Percentiles rank a stretch among this genome's conserved stretches.
Conservation (phyloP, 148 eudicot genomes). For the Polygonum aviculare region DNA sequence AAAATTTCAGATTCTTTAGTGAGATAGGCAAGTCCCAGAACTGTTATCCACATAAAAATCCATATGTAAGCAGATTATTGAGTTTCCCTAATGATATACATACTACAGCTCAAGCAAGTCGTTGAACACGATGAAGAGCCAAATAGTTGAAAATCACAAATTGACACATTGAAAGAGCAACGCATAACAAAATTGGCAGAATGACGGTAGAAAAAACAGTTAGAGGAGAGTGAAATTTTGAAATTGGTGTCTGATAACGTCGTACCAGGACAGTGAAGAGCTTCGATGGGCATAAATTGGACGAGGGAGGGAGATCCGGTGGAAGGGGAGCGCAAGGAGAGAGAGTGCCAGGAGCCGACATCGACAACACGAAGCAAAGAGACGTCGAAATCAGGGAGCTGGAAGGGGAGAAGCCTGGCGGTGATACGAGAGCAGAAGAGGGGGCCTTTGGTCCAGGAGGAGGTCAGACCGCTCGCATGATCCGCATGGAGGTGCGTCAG, state of each 20-base stretch:
- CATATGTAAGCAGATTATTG: too few species aligned
- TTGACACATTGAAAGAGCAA: too few species aligned
- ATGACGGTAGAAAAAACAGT: too few species aligned
- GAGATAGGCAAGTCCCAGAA: too few species aligned
- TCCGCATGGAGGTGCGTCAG: conserved; percentile 80
- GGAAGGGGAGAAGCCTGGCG: conserved; percentile 39
- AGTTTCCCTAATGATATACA: too few species aligned
- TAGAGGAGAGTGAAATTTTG: neutral
- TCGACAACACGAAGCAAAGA: conserved; percentile 41
- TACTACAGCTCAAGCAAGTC: too few species aligned
- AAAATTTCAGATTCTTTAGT: too few species aligned
- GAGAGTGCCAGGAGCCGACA: conserved; percentile 42
- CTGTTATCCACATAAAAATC: too few species aligned
- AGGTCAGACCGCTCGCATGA: conserved; percentile 57
- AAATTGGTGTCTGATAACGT: neutral
- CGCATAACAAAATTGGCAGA: too few species aligned
- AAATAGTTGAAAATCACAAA: too few species aligned
- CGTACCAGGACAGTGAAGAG: conserved; percentile 76
- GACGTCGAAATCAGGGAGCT: conserved; percentile 37
- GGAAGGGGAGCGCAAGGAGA: conserved; percentile 40
- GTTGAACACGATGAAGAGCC: too few species aligned
- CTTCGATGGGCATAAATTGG: conserved; percentile 47
- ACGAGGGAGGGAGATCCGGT: conserved; percentile 22
- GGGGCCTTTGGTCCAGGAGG: conserved; percentile 46
- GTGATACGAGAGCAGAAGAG: conserved; percentile 31